phyloP scores from a whole-genome alignment of 2,329 filamentous ascomycete genomes.

The Aspergillus fumigatus region DNA sequence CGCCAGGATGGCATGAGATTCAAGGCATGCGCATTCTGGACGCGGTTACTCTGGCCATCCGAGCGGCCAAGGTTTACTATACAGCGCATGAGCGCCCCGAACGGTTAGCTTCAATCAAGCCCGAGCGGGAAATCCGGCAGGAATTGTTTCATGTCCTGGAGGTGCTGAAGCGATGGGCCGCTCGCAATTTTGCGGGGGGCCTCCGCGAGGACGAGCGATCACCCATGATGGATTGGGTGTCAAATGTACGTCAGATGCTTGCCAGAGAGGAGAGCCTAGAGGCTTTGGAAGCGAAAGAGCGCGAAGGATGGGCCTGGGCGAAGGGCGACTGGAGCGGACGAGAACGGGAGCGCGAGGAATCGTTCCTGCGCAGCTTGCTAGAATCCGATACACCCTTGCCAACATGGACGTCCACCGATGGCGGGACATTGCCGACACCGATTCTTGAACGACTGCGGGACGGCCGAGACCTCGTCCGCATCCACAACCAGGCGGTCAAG shows the following conservation, averaged over 20 bases:
- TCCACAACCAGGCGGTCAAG: conserved; percentile 85
- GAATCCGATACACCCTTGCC: conserved; percentile 57
- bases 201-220: conserved; percentile 72
- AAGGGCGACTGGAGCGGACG: conserved; percentile 69
- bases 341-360: conserved; percentile 72
- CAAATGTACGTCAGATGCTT: conserved; percentile 71
- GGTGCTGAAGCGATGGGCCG: conserved; percentile 84
- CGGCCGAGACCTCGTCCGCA: conserved; percentile 73
- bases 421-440: conserved; percentile 48
- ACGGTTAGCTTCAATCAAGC: conserved; percentile 77
- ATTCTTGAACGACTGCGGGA: conserved; percentile 72
- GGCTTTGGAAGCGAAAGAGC: conserved; percentile 65
- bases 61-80: conserved; percentile 94
- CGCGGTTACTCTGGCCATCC: conserved; percentile 89
- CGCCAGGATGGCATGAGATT: conserved; percentile 73
- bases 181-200: conserved; percentile 78
- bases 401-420: conserved; percentile 59
- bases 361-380: conserved; percentile 74
- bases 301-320: conserved; percentile 76
- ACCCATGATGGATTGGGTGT: conserved; percentile 75
- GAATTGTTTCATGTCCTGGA: conserved; percentile 86
- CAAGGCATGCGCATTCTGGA: conserved; percentile 91
- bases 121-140: conserved; percentile 77
- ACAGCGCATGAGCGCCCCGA: conserved; percentile 85
- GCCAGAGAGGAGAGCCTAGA: conserved; percentile 73